Evolutionary conservation across 441 rosid genomes (phyloP).

Genomic region (Populus hybrid): DNA sequence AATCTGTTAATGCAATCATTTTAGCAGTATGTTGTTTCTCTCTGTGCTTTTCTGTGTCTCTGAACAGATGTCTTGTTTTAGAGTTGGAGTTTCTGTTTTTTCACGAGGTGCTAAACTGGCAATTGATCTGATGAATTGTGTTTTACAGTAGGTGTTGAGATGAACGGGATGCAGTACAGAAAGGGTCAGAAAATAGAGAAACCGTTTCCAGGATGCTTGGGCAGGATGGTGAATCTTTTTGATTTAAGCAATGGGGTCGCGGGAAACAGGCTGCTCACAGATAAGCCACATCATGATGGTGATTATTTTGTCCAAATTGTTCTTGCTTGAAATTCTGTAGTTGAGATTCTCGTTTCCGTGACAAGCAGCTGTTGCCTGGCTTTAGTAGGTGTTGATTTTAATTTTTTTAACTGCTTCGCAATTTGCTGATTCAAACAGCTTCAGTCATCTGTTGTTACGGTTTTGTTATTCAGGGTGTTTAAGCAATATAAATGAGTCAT

Average conservation of each 20-base stretch:
- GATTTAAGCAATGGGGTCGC: conserved; percentile 57
- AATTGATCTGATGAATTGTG: conserved; percentile 1
- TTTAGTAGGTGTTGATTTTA: not conserved
- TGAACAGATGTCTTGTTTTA: not conserved
- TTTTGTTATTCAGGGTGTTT: not conserved
- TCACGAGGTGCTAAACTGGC: not conserved
- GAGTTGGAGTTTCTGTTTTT: not conserved
- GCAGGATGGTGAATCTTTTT: conserved; percentile 82
- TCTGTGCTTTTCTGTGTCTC: not conserved
- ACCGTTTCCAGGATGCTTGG: conserved; percentile 78
- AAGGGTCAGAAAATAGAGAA: conserved; percentile 50
- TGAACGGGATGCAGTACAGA: conserved; percentile 47
- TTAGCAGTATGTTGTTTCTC: no score
- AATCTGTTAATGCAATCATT: not conserved
- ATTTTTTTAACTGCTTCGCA: not conserved
- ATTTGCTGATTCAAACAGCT: not conserved
- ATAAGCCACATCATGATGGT: no score
- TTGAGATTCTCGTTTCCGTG: not conserved
- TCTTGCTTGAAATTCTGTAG: not conserved
- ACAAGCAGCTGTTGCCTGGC: not conserved
- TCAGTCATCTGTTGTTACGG: not conserved
- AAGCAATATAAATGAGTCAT: not conserved
- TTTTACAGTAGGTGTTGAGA: conserved; percentile 47
- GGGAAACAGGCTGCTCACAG: conserved; percentile 58
- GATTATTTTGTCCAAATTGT: no score